Evolutionary conservation across 2,329 filamentous ascomycete species (phyloP).

Genomic region (Apiospora koreana): DNA sequence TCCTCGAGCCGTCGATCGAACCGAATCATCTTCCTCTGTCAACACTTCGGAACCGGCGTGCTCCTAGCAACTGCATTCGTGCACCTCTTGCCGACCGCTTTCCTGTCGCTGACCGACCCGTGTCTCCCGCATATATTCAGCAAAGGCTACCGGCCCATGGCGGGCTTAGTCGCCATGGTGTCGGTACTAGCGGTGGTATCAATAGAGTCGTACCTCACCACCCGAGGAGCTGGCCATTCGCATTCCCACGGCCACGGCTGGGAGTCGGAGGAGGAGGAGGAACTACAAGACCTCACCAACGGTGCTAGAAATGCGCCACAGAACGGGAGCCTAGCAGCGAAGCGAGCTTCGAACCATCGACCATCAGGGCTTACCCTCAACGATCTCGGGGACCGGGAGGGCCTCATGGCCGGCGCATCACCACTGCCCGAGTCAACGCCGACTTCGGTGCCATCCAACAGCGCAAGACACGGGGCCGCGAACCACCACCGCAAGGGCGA

Average conservation of each 20-base stretch:
- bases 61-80: slow-evolving; percentile 87
- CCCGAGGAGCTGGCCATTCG: slow-evolving; percentile 62
- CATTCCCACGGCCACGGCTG: slow-evolving; percentile 49
- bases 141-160: slow-evolving; percentile 74
- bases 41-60: slow-evolving; percentile 81
- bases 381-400: slow-evolving; percentile 53
- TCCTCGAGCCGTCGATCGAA: slow-evolving; percentile 59
- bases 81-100: slow-evolving; percentile 70
- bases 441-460: slow-evolving; percentile 22
- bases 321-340: slow-evolving; percentile 37
- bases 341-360: slow-evolving; percentile 40
- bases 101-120: slow-evolving; percentile 65
- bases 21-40: slow-evolving; percentile 64
- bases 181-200: slow-evolving; percentile 80
- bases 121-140: slow-evolving; percentile 80
- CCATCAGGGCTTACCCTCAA: slow-evolving; percentile 52
- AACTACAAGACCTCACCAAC: slow-evolving; percentile 23
- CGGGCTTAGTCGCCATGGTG: slow-evolving; percentile 79
- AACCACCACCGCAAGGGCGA: slow-evolving; percentile 35
- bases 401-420: slow-evolving; percentile 59
- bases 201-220: slow-evolving; percentile 87
- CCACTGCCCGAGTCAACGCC: slow-evolving; percentile 59
- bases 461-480: slow-evolving; percentile 17
- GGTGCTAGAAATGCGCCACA: slow-evolving; percentile 24
- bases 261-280: slow-evolving; percentile 46